These are phyloP conservation scores for Mycoemilia scoparia DNA, from an alignment of 192 early-diverging fungal species.

Conservation along the genomic window DNA sequence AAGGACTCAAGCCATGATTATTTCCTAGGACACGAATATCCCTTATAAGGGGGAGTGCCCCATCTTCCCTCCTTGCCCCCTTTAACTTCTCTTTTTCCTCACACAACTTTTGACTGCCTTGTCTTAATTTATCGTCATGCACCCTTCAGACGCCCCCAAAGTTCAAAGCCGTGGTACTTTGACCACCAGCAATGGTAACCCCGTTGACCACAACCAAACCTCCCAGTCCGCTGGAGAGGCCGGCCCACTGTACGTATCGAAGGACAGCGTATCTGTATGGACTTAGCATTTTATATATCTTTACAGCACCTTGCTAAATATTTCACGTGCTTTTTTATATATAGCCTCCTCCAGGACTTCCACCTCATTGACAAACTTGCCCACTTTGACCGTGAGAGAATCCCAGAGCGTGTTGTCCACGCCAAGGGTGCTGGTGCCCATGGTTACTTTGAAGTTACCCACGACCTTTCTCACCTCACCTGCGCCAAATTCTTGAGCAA, in stretches of 20 bases:
- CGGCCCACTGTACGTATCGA: too few species aligned
- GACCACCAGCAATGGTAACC: constrained; percentile 44
- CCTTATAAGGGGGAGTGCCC: too few species aligned
- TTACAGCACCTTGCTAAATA: too few species aligned
- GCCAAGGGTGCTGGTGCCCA: constrained; percentile 72
- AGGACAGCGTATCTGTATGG: too few species aligned
- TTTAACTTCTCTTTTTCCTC: too few species aligned
- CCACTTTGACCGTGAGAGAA: constrained; percentile 74
- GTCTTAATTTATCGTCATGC: too few species aligned
- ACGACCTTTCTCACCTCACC: constrained; percentile 47
- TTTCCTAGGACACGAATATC: too few species aligned
- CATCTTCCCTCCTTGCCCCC: too few species aligned
- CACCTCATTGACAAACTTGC: constrained; percentile 59
- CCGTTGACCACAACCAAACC: constrained; percentile 59
- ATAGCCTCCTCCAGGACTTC: constrained; percentile 54
- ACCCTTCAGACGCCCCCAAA: constrained; percentile 22
- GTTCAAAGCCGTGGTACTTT: constrained; percentile 22
- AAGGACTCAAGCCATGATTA: too few species aligned
- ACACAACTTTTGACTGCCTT: too few species aligned
- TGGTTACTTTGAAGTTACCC: constrained; percentile 64
- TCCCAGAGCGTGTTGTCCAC: constrained; percentile 74
- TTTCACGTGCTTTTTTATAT: background rate
- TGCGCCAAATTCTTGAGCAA: constrained; percentile 53
- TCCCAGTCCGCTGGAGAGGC: constrained; percentile 44
- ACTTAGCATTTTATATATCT: too few species aligned